phyloP scores from a whole-genome alignment of 169 alveolate species.

The Plasmodium vivax region DNA sequence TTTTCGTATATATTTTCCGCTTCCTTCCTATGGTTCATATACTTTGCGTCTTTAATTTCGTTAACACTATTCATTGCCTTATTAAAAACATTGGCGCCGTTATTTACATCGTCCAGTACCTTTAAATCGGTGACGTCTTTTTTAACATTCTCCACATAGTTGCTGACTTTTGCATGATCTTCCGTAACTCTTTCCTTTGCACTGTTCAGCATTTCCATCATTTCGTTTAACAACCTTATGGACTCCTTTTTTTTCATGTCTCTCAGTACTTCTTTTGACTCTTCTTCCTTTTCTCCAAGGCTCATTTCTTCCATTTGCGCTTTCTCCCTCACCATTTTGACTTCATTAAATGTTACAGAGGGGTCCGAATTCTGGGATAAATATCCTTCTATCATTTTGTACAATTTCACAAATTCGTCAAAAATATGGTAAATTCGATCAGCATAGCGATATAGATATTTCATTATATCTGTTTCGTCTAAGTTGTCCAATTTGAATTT shows the following conservation, averaged over 20 bases:
- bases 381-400: background rate
- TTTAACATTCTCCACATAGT: background rate
- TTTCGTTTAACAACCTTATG: background rate
- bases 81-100: background rate
- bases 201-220: background rate
- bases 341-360: conserved; percentile 8
- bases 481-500: background rate
- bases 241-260: background rate
- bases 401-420: background rate
- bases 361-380: background rate
- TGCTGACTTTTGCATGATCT: background rate
- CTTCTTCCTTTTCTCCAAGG: background rate
- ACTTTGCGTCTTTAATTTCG: background rate
- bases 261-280: background rate
- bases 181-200: background rate
- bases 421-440: background rate
- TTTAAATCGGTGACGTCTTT: background rate
- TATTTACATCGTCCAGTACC: background rate
- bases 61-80: background rate
- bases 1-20: conserved; percentile 14
- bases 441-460: background rate
- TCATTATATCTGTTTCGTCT: background rate
- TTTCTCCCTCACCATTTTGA: background rate
- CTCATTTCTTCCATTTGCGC: background rate
- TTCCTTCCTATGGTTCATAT: background rate